These are phyloP conservation scores for Isabelozyma gotoi DNA, from an alignment of 805 yeast species.

Conservation along the genomic window DNA sequence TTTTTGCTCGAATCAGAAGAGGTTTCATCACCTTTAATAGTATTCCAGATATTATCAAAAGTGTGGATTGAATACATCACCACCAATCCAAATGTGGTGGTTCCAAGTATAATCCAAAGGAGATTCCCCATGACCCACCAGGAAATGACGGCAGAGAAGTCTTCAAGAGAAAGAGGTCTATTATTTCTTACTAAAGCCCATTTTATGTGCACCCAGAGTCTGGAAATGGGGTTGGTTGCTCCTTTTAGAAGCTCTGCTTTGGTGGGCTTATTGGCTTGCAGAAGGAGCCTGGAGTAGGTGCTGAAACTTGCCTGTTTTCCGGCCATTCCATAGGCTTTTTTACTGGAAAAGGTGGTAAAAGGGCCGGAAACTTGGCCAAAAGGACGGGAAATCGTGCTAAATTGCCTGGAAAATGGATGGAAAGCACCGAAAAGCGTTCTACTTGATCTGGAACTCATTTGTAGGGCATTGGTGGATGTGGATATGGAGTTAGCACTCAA, in stretches of 20 bases:
- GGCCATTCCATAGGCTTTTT: too few relatives aligned
- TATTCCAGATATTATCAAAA: slow-evolving; percentile 25
- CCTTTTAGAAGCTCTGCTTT: slow-evolving; percentile 27
- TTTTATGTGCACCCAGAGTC: slow-evolving; percentile 38
- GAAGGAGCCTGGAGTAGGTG: neutral
- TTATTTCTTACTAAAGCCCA: slow-evolving; percentile 51
- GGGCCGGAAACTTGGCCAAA: too few relatives aligned
- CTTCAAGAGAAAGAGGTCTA: slow-evolving; percentile 50
- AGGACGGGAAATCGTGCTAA: too few relatives aligned
- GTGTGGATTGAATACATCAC: slow-evolving; percentile 45
- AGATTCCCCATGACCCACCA: slow-evolving; percentile 60
- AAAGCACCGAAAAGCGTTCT: too few relatives aligned
- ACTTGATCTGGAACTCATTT: too few relatives aligned
- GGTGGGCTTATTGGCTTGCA: slow-evolving; percentile 7
- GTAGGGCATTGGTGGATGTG: too few relatives aligned
- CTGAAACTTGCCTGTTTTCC: too few relatives aligned
- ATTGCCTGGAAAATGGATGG: too few relatives aligned
- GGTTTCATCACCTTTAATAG: slow-evolving; percentile 20
- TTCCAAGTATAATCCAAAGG: slow-evolving; percentile 54
- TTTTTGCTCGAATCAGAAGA: slow-evolving; percentile 26
- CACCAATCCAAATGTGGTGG: slow-evolving; percentile 55
- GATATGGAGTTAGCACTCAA: too few relatives aligned
- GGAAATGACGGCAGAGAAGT: slow-evolving; percentile 53
- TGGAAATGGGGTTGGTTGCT: slow-evolving; percentile 27
- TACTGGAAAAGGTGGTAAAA: too few relatives aligned